Percentiles rank a stretch among this genome's conserved stretches.
Conservation (phyloP, 257 asterid species). For the Solanum lignicaule region DNA sequence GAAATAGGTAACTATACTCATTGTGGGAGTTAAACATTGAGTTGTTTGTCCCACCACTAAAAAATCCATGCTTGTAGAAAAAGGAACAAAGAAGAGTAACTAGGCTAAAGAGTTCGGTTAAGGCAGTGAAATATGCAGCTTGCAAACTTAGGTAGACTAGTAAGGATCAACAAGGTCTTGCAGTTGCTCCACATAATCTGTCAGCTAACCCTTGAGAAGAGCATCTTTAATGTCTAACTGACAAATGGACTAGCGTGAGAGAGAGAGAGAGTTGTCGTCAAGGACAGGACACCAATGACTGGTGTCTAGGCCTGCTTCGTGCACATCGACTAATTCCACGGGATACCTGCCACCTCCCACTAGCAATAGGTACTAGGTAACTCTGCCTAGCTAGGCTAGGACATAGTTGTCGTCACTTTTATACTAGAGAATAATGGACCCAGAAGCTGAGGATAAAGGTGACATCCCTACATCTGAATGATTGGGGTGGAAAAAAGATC, state of each 20-base stretch:
- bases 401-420: not conserved
- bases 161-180: not conserved
- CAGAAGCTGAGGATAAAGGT: not conserved
- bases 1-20: not conserved
- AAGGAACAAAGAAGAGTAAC: not conserved
- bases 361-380: not conserved
- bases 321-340: not conserved
- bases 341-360: not conserved
- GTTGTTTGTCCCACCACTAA: not conserved
- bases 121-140: not conserved
- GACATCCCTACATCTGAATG: not conserved
- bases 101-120: not conserved
- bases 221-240: not conserved
- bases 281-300: not conserved
- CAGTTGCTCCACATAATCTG: not conserved
- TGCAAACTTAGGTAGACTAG: not conserved
- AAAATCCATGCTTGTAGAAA: not conserved
- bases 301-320: not conserved
- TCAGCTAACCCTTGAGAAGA: not conserved
- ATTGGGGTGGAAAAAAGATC: not conserved
- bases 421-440: not conserved
- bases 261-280: not conserved
- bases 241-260: not conserved
- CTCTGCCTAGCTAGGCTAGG: not conserved
- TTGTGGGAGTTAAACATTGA: not conserved